Evolutionary conservation across 2,329 filamentous ascomycete genomes (phyloP).

Genomic region (Aspergillus versicolor): DNA sequence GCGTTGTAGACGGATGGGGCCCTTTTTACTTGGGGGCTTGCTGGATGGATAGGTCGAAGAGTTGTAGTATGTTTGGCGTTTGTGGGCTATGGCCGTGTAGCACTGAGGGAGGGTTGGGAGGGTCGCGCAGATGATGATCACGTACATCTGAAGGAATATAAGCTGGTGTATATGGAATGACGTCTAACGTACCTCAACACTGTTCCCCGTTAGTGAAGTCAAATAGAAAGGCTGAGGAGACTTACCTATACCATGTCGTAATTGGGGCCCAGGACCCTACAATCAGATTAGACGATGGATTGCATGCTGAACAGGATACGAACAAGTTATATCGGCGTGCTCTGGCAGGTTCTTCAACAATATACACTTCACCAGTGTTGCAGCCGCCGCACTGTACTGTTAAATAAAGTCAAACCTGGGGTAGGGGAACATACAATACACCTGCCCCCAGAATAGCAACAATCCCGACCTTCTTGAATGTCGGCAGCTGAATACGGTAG

Average conservation of each 20-base stretch:
- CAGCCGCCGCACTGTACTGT: constrained; percentile 3
- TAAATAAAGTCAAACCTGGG: neutral
- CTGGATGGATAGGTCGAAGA: neutral
- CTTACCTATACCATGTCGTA: constrained; percentile 14
- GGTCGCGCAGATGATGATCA: constrained; percentile 15
- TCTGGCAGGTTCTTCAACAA: constrained; percentile 13
- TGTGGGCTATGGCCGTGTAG: constrained; percentile 3
- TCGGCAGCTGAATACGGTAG: constrained; percentile 7
- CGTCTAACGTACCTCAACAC: neutral
- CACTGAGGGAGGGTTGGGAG: constrained; percentile 12
- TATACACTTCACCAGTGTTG: constrained; percentile 11
- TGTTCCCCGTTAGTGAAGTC: neutral
- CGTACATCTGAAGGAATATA: constrained; percentile 2
- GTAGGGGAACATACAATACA: neutral
- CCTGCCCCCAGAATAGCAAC: constrained; percentile 14
- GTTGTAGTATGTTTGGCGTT: neutral
- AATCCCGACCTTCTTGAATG: constrained; percentile 13
- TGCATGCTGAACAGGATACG: neutral
- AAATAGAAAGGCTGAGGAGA: neutral
- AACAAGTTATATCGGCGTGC: constrained; percentile 17
- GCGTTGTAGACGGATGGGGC: neutral
- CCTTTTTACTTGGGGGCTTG: neutral
- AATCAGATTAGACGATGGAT: neutral
- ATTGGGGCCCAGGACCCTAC: constrained; percentile 17
- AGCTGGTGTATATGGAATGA: too few relatives aligned